These are phyloP conservation scores for Betula pendula DNA, from an alignment of 306 rosid genomes.

Conservation along the genomic window DNA sequence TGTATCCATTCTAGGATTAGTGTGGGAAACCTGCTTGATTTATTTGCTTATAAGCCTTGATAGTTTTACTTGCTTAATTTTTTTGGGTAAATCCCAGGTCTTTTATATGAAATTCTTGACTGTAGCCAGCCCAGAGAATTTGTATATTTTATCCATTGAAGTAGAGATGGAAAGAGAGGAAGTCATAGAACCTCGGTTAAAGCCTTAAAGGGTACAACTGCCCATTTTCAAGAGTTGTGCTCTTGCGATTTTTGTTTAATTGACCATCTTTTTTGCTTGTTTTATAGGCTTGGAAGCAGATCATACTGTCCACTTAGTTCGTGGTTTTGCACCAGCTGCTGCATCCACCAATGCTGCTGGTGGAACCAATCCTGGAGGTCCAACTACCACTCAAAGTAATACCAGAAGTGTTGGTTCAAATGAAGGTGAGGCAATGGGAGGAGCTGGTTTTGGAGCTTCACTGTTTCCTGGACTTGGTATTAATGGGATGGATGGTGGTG, in stretches of 20 bases:
- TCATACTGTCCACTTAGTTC: slow-evolving; percentile 84
- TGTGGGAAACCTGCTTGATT: neutral
- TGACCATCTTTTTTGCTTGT: slow-evolving; percentile 6
- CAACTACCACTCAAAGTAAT: slow-evolving; percentile 47
- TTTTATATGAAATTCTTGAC: neutral
- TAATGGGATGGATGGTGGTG: slow-evolving; percentile 48
- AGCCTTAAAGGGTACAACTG: neutral
- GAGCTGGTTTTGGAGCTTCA: slow-evolving; percentile 56
- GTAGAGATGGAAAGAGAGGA: neutral
- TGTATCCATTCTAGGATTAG: neutral
- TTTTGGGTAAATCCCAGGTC: neutral
- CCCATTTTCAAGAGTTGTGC: neutral
- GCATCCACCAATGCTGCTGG: slow-evolving; percentile 37
- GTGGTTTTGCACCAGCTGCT: slow-evolving; percentile 60
- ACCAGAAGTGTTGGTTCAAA: slow-evolving; percentile 49
- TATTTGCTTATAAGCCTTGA: neutral
- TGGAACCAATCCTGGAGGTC: slow-evolving; percentile 45
- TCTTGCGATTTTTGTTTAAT: slow-evolving; percentile 1
- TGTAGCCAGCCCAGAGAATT: neutral
- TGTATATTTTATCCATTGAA: neutral
- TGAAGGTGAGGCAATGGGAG: slow-evolving; percentile 62
- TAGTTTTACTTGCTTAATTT: neutral
- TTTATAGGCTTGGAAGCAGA: slow-evolving; percentile 78
- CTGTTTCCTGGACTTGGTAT: slow-evolving; percentile 63
- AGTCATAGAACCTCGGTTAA: neutral